Conservation (phyloP, 192 early-diverging fungal genomes). For the Linnemannia elongata region DNA sequence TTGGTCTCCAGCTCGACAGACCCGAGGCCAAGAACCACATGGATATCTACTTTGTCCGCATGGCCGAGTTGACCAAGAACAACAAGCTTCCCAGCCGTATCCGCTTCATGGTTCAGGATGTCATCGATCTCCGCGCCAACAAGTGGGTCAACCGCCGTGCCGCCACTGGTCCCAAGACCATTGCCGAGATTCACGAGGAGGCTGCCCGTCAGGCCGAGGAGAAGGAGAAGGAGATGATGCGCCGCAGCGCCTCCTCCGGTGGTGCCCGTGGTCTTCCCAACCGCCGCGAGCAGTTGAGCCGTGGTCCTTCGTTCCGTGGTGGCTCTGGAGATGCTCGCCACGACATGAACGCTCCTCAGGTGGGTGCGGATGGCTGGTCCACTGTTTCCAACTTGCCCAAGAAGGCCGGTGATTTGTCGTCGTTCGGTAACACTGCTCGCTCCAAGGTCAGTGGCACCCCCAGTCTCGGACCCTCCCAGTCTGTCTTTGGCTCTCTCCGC, state of each 20-base stretch:
- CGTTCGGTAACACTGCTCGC: constrained; percentile 80
- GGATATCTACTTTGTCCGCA: constrained; percentile 90
- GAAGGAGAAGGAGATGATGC: constrained; percentile 79
- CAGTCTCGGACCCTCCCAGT: constrained; percentile 70
- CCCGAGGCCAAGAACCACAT: constrained; percentile 73
- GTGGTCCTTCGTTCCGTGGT: constrained; percentile 70
- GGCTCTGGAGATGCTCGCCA: constrained; percentile 55
- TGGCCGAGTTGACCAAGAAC: constrained; percentile 81
- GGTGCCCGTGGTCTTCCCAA: constrained; percentile 74
- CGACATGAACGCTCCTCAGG: constrained; percentile 57
- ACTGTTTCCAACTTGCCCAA: constrained; percentile 68
- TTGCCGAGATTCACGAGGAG: constrained; percentile 92
- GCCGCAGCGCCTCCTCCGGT: constrained; percentile 74
- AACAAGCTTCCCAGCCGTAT: constrained; percentile 85
- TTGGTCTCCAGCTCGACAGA: constrained; percentile 81
- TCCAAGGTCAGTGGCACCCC: constrained; percentile 61
- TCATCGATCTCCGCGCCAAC: constrained; percentile 85
- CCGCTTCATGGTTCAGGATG: constrained; percentile 92
- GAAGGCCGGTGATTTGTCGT: constrained; percentile 78
- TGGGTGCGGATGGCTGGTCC: constrained; percentile 79
- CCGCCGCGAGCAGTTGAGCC: constrained; percentile 71
- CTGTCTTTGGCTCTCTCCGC: constrained; percentile 60
- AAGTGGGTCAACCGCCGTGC: constrained; percentile 81
- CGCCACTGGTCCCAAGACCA: constrained; percentile 87
- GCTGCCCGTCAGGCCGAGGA: constrained; percentile 80